Conservation (phyloP, 2,329 filamentous ascomycete species). For the Cladosporium oxysporum region DNA sequence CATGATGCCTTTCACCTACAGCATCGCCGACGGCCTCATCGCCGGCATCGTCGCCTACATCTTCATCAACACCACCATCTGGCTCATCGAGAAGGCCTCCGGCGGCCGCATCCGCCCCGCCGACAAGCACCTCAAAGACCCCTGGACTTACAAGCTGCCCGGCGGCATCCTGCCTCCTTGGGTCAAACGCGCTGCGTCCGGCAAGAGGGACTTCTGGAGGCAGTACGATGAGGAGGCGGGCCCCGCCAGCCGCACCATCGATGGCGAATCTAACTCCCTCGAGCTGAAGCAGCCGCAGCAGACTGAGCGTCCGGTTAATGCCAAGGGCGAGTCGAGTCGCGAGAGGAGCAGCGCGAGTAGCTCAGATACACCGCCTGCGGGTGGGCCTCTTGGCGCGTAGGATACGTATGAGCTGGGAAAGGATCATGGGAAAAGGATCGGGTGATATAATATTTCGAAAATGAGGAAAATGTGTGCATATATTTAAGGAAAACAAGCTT, state of each 20-base stretch:
- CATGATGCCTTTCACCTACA: conserved; percentile 88
- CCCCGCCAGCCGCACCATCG: conserved; percentile 4
- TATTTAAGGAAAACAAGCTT: not conserved
- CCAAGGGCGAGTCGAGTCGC: conserved; percentile 10
- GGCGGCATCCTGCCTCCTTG: conserved; percentile 76
- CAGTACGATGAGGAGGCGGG: conserved; percentile 29
- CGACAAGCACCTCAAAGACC: conserved; percentile 75
- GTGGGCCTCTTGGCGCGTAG: not conserved
- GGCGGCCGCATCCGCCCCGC: conserved; percentile 71
- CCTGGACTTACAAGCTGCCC: conserved; percentile 75
- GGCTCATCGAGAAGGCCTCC: conserved; percentile 65
- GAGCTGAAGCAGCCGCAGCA: conserved; percentile 12
- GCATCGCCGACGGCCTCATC: conserved; percentile 83
- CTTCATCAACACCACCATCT: conserved; percentile 71
- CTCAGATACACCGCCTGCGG: conserved; percentile 10
- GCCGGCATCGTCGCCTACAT: conserved; percentile 77
- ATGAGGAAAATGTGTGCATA: not conserved
- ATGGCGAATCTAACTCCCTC: conserved; percentile 7
- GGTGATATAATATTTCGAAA: not conserved
- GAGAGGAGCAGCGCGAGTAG: conserved; percentile 14
- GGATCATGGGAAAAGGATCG: not conserved
- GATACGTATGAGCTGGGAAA: not conserved
- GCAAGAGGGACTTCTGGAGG: conserved; percentile 75
- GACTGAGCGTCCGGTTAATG: not conserved
- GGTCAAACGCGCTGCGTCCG: conserved; percentile 63